Percentiles rank a stretch among this genome's conserved stretches.
phyloP scores from a whole-genome alignment of 2,329 filamentous ascomycete genomes.

The Cephalotrichum gorgonifer region DNA sequence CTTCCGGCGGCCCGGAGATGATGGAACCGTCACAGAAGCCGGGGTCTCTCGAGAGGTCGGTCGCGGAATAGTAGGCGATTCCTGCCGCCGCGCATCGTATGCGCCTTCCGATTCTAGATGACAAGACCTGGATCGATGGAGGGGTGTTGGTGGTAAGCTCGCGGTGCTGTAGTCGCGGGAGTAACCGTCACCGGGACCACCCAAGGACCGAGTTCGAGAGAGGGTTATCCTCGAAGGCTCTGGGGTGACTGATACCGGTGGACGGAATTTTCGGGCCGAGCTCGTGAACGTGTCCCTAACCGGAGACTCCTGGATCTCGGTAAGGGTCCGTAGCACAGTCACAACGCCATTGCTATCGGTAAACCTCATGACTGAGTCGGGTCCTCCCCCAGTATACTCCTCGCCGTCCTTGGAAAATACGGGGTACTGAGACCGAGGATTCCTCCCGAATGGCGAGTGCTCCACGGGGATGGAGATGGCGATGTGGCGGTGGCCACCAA shows the following conservation, averaged over 20 bases:
- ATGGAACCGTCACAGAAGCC: not conserved
- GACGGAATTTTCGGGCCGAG: not conserved
- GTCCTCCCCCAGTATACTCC: not conserved
- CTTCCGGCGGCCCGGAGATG: not conserved
- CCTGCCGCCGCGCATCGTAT: not conserved
- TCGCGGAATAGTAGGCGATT: not conserved
- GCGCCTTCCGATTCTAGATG: not conserved
- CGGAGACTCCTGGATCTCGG: slow-evolving; percentile 22
- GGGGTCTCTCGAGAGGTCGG: not conserved
- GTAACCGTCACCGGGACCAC: not conserved
- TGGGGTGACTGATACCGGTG: slow-evolving; percentile 1
- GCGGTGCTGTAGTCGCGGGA: slow-evolving; percentile 2
- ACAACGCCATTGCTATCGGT: slow-evolving; percentile 9
- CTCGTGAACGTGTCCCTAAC: not conserved
- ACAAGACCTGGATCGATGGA: not conserved
- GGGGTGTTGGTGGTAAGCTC: slow-evolving; percentile 1
- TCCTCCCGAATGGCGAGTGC: slow-evolving; percentile 29
- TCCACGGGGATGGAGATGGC: slow-evolving; percentile 50
- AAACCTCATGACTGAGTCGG: slow-evolving; percentile 1
- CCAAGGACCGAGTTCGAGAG: not conserved
- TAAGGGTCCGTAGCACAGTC: slow-evolving; percentile 22
- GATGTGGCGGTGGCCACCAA: slow-evolving; percentile 44
- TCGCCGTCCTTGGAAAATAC: slow-evolving; percentile 1
- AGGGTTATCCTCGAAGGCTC: not conserved
- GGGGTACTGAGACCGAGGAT: slow-evolving; percentile 5